Conservation (phyloP, 257 asterid genomes). For the Capsicum pubescens region DNA sequence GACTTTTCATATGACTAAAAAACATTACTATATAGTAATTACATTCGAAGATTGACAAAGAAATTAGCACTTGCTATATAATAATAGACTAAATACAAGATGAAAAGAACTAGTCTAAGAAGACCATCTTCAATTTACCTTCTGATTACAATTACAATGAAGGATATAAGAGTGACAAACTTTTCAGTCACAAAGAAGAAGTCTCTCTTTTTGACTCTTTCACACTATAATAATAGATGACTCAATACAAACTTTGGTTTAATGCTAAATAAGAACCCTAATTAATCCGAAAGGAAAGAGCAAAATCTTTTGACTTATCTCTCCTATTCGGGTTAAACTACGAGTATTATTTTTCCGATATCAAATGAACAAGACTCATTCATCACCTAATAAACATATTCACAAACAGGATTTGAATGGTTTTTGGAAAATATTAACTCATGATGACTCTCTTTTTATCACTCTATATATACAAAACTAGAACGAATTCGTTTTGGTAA, state of each 20-base stretch:
- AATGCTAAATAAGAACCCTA: slow-evolving; percentile 20
- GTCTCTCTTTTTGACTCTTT: slow-evolving; percentile 13
- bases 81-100: background rate
- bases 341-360: slow-evolving; percentile 35
- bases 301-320: slow-evolving; percentile 26
- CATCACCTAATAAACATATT: slow-evolving; percentile 39
- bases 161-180: slow-evolving; percentile 25
- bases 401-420: slow-evolving; percentile 27
- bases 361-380: slow-evolving; percentile 24
- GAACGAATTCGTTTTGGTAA: slow-evolving; percentile 29
- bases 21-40: background rate
- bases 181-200: slow-evolving; percentile 29
- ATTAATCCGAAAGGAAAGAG: slow-evolving; percentile 29
- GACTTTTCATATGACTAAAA: background rate
- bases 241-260: slow-evolving; percentile 5
- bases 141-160: slow-evolving; percentile 32
- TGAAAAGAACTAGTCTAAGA: background rate
- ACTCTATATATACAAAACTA: slow-evolving; percentile 41
- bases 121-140: slow-evolving; percentile 23
- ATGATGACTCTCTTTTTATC: background rate
- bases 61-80: background rate
- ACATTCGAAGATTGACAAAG: background rate
- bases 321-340: slow-evolving; percentile 16
- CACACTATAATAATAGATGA: slow-evolving; percentile 8
- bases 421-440: too few relatives aligned